phyloP scores from a whole-genome alignment of 495 filamentous ascomycete species.

The Neurospora pannonica region DNA sequence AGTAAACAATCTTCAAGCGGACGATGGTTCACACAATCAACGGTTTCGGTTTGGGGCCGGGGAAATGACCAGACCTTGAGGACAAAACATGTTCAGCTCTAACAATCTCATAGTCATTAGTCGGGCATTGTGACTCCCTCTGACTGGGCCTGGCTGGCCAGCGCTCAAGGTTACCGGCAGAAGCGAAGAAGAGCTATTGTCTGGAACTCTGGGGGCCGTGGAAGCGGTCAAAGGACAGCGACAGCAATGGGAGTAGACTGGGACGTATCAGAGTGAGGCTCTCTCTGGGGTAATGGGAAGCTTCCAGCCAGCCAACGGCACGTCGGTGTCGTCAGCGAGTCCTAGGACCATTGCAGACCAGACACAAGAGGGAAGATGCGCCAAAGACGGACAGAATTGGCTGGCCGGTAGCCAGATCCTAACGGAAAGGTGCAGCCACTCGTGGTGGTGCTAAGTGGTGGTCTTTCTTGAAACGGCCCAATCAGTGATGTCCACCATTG shows the following conservation, averaged over 20 bases:
- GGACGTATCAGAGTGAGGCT: background rate
- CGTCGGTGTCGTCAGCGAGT: background rate
- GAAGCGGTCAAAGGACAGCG: background rate
- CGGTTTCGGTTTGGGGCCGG: background rate
- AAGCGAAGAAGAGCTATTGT: constrained; percentile 1
- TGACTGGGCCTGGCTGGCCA: background rate
- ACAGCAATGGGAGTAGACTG: background rate
- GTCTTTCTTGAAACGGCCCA: background rate
- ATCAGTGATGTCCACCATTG: background rate
- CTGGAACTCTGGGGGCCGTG: background rate
- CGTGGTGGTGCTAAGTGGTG: background rate
- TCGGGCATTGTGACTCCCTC: background rate
- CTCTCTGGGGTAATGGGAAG: background rate
- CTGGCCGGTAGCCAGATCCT: background rate
- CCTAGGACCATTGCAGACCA: background rate
- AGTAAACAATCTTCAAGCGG: background rate
- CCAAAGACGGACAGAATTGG: background rate
- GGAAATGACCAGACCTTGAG: background rate
- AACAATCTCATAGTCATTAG: background rate
- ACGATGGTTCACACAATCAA: background rate
- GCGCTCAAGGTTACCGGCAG: background rate
- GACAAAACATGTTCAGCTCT: background rate
- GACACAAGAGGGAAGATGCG: background rate
- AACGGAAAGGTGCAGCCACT: background rate
- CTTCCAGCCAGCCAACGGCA: background rate